Evolutionary conservation across 2,329 filamentous ascomycete species (phyloP), one percentile per base, ranked within the genome.

Genomic region (Pestalotiopsis sp.): DNA sequence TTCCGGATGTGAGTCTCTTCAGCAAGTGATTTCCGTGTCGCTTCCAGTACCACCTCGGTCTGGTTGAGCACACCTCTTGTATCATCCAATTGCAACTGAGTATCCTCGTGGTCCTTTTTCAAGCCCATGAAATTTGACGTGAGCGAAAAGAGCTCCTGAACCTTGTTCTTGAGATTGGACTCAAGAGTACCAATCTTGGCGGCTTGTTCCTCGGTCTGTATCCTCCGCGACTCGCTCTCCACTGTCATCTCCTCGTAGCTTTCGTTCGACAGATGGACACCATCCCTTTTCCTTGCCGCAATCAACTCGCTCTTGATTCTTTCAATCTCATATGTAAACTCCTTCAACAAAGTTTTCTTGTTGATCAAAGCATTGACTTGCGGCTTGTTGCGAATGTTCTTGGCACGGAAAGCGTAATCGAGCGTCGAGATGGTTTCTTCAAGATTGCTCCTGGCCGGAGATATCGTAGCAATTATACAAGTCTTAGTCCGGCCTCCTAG

Each of bases 341-440:
- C 96, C 68, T 88, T 91, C 11, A 99, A 85, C 13, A 99, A 81
- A 3, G 94, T 97, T 81, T 96, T 97, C 81, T 98, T 99, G 71
- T 93, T 94, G 71, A 98, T 89, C 76, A 93, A 88, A 62, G 94
- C 92, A 79, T 98, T 99, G 74, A 97, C 86, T 76, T 99, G 96
- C 0, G 96, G 97, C 80, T 98, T 98, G 80, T 99, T 99, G 63
- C 93, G 92, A 75, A 99, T 99, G 73, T 99, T 98, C 84, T 99
- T 99, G 17, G 96, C 96, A 60, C 96, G 89, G 81, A 98, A 98
- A 11, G 96, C 97, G 77, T 99, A 99, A 78, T 99, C 96, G 1
- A 99, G 86, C 0, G 97, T 99, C 0, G 96, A 98, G 69, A 99
- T 98, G 0, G 97, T 99, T 80, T 99, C 96, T 76, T 99, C 96